A percentile compares a stretch with the other conserved stretches of the same genome.
Conservation (phyloP, 441 rosid species). For the Adansonia grandidieri region DNA sequence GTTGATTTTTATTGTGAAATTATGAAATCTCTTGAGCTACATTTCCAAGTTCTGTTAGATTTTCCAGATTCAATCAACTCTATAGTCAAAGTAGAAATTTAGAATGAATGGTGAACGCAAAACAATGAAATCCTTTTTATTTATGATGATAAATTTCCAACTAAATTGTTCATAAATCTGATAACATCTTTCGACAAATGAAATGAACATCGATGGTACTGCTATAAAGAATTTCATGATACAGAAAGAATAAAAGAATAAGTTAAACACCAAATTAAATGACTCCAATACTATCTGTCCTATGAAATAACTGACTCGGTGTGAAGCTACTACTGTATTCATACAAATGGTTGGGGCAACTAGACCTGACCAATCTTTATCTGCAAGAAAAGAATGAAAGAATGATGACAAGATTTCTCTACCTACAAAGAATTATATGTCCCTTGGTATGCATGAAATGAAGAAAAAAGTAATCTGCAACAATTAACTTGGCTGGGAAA, state of each 20-base stretch:
- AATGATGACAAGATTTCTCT: slow-evolving; percentile 47
- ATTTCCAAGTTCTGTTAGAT: neutral
- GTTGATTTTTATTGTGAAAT: too few species aligned
- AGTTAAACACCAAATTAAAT: slow-evolving; percentile 28
- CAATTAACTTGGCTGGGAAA: slow-evolving; percentile 52
- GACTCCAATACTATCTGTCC: slow-evolving; percentile 35
- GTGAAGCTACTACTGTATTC: slow-evolving; percentile 33
- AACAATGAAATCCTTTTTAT: neutral
- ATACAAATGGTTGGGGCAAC: slow-evolving; percentile 28
- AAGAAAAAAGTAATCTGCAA: slow-evolving; percentile 33
- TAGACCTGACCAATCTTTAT: slow-evolving; percentile 38
- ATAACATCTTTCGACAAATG: slow-evolving; percentile 16
- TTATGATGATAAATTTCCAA: neutral
- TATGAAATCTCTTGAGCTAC: too few species aligned
- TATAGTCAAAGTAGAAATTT: neutral
- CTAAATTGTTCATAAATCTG: slow-evolving; percentile 22
- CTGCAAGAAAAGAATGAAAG: slow-evolving; percentile 71
- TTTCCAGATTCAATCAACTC: neutral
- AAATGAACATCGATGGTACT: slow-evolving; percentile 2
- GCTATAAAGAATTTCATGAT: slow-evolving; percentile 40
- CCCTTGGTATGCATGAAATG: slow-evolving; percentile 31
- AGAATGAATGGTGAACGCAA: neutral
- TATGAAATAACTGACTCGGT: slow-evolving; percentile 37
- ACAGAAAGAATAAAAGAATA: slow-evolving; percentile 59
- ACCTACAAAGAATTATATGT: slow-evolving; percentile 66